A percentile compares a stretch with the other conserved stretches of the same genome.
phyloP scores from a whole-genome alignment of 2,329 filamentous ascomycete genomes.

The Talaromyces sp. region DNA sequence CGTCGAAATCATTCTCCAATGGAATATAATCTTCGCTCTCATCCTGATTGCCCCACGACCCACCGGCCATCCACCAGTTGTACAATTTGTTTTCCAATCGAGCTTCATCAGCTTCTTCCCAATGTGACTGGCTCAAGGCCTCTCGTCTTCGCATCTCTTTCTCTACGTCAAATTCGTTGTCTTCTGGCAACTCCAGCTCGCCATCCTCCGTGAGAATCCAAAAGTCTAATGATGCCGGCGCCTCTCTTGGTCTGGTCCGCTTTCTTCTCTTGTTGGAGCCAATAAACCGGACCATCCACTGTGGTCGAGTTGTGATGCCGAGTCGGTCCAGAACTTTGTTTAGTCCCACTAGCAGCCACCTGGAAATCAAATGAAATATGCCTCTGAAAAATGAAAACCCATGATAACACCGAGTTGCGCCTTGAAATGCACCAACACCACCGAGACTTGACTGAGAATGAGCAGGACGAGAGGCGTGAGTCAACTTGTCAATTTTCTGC shows the following conservation, averaged over 20 bases:
- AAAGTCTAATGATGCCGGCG: conserved; percentile 40
- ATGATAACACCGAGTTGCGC: conserved; percentile 71
- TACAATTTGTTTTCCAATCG: conserved; percentile 71
- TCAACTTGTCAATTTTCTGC: conserved; percentile 38
- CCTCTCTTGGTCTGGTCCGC: conserved; percentile 10
- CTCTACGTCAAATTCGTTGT: conserved; percentile 72
- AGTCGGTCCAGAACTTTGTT: conserved; percentile 52
- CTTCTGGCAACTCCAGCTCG: conserved; percentile 50
- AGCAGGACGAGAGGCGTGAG: conserved; percentile 26
- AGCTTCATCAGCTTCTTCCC: conserved; percentile 51
- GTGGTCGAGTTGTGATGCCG: conserved; percentile 57
- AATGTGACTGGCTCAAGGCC: conserved; percentile 33
- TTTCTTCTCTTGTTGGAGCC: conserved; percentile 20
- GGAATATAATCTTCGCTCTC: conserved; percentile 72
- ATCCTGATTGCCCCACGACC: conserved; percentile 79
- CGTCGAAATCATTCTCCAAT: conserved; percentile 52
- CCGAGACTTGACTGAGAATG: conserved; percentile 38
- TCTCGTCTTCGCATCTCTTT: conserved; percentile 64
- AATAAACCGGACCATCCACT: conserved; percentile 50
- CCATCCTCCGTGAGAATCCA: conserved; percentile 51
- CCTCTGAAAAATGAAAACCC: conserved; percentile 67
- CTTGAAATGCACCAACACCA: conserved; percentile 72
- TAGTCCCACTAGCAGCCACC: conserved; percentile 51
- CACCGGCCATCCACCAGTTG: conserved; percentile 74
- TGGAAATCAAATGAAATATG: conserved; percentile 61